Percentiles rank a stretch among this genome's conserved stretches.
Evolutionary conservation across 2,329 filamentous ascomycete species (phyloP).

Genomic region (Nakataea oryzae): DNA sequence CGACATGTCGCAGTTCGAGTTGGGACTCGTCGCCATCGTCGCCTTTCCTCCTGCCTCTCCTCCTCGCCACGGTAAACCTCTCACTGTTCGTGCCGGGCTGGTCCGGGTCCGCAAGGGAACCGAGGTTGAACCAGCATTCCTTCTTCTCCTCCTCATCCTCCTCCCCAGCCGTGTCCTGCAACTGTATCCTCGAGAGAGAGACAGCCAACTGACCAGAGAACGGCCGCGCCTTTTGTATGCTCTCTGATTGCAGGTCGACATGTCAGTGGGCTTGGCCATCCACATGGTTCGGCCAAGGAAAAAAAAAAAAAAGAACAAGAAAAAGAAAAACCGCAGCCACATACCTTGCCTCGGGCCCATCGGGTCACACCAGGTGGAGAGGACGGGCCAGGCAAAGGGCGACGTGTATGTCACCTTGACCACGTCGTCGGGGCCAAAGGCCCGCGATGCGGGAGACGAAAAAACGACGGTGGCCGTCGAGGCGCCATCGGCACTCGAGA

Average conservation of each 20-base stretch:
- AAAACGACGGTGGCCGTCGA: neutral
- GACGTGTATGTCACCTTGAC: neutral
- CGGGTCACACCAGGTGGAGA: neutral
- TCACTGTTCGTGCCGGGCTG: neutral
- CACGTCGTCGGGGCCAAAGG: neutral
- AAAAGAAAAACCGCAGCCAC: too few relatives aligned
- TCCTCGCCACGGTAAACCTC: neutral
- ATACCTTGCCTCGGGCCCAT: neutral
- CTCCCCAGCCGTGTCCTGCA: neutral
- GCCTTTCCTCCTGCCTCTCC: neutral
- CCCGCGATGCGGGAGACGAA: neutral
- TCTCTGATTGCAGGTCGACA: neutral
- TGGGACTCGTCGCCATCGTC: neutral
- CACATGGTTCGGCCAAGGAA: too few relatives aligned
- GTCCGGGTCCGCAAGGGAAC: neutral
- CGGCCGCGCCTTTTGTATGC: neutral
- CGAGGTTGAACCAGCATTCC: neutral
- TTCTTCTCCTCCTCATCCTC: neutral
- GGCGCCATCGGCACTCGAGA: neutral
- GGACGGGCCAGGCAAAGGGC: neutral
- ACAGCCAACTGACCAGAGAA: neutral
- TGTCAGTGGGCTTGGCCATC: neutral
- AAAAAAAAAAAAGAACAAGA: too few relatives aligned
- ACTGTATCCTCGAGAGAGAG: neutral
- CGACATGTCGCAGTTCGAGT: neutral